Conservation (phyloP, 2,329 filamentous ascomycete species). For the Pyrenophora tritici-repentis region DNA sequence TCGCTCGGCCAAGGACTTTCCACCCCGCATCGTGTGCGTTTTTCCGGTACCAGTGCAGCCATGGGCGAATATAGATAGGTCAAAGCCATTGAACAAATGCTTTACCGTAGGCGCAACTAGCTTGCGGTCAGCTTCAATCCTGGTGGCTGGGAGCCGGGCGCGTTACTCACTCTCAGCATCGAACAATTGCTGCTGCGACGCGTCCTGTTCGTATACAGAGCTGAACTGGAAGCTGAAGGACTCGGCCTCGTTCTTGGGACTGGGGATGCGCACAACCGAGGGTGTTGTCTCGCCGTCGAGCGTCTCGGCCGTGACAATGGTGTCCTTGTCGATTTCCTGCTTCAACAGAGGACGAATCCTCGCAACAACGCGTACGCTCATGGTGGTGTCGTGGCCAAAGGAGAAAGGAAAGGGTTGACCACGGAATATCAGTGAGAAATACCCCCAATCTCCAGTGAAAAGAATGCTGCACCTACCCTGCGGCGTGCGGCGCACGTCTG, state of each 20-base stretch:
- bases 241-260: constrained; percentile 88
- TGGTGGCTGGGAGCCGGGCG: not conserved
- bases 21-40: constrained; percentile 94
- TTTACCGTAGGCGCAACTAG: constrained; percentile 87
- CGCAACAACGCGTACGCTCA: constrained; percentile 83
- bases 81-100: constrained; percentile 82
- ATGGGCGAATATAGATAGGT: constrained; percentile 81
- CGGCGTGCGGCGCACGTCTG: constrained; percentile 4
- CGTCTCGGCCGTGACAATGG: constrained; percentile 72
- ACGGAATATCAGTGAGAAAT: constrained; percentile 24
- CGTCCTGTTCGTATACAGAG: constrained; percentile 80
- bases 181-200: constrained; percentile 85
- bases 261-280: constrained; percentile 83
- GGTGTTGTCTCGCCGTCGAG: constrained; percentile 49
- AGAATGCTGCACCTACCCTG: constrained; percentile 37
- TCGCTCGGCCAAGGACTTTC: constrained; percentile 80
- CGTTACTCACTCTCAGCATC: constrained; percentile 74
- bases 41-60: constrained; percentile 93
- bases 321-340: constrained; percentile 83
- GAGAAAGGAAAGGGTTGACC: constrained; percentile 2
- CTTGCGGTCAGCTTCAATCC: constrained; percentile 23
- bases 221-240: constrained; percentile 96
- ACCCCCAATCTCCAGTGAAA: constrained; percentile 34
- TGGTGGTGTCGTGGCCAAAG: constrained; percentile 23
- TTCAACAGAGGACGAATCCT: constrained; percentile 87